Base-by-base conservation (phyloP, 441 rosid genomes). In the Adansonia madagascariensis region DNA sequence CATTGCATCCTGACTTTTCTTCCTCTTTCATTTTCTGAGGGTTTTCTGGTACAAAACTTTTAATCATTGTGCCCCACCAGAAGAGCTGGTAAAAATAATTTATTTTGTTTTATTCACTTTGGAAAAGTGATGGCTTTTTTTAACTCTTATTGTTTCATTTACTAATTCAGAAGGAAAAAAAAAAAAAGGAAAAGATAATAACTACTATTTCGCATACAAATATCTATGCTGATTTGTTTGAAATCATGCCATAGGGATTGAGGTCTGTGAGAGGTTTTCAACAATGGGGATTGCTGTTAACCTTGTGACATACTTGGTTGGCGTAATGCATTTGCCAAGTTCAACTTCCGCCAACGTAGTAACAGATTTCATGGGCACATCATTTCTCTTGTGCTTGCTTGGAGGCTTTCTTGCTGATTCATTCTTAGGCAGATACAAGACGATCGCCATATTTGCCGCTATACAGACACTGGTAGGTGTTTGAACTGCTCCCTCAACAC, bases 341-440 rank as follows among this genome's bases (percentile, higher is more conserved):
- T 74, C 90, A 14, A 80, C 82, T 3, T 83, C 90, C 14, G 86
- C 90, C 46, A 85, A 85, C 46, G 53, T 82, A 3, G 87, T 83
- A 24, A 83, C 90, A 6, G 83, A 85, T 57, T 85, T 83, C 80
- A 77, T 85, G 82, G 88, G 88, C 35, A 82, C 90, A 11, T 73
- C 83, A 1, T 87, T 83, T 22, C 76, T 85, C 44, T 78, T 87
- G 14, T 85, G 87, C 27, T 64, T 85, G 65, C 87, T 85, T 12
- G 90, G 90, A 0, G 88, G 90, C 71, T 83, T 87, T 64, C 79
- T 85, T 5, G 88, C 90, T 55, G 88, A 87, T 65, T 71, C 88
- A n/a, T 87, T 81, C 59, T 75, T 87, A 0, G 88, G 90, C 60
- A 50, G 90, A 73, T 87, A 80, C 77, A 75, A 31, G 73, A 87